Conservation (phyloP, 2,329 filamentous ascomycete genomes). For the Fusarium nisikadoi region DNA sequence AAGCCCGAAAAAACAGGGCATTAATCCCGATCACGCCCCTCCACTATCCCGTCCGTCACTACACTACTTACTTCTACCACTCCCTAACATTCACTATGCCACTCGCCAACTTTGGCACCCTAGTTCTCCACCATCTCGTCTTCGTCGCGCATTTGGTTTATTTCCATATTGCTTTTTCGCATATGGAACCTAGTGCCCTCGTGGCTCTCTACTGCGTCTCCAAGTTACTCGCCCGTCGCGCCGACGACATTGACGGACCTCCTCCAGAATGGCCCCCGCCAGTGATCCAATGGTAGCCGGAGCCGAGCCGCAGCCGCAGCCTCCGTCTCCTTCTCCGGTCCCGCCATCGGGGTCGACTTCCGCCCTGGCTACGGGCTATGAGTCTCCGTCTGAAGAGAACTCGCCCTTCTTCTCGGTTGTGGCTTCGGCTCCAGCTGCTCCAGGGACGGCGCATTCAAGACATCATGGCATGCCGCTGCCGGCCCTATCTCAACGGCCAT, state of each 20-base stretch:
- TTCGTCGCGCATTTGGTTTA: constrained; percentile 65
- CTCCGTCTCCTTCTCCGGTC: constrained; percentile 1
- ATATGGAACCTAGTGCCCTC: constrained; percentile 59
- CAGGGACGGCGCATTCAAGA: not conserved
- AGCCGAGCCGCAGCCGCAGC: constrained; percentile 21
- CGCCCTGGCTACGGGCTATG: constrained; percentile 46
- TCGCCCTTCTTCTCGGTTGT: constrained; percentile 43
- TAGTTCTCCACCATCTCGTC: constrained; percentile 62
- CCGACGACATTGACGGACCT: constrained; percentile 58
- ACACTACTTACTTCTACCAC: not conserved
- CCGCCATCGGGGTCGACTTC: not conserved
- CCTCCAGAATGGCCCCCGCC: constrained; percentile 51
- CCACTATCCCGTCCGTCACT: not conserved
- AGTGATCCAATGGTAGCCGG: constrained; percentile 45
- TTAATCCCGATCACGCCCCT: constrained; percentile 6
- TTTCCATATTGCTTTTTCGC: constrained; percentile 61
- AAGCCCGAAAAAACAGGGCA: constrained; percentile 10
- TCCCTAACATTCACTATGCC: constrained; percentile 53
- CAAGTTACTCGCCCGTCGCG: constrained; percentile 59
- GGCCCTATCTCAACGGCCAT: constrained; percentile 28
- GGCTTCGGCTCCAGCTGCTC: constrained; percentile 13
- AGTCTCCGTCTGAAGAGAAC: constrained; percentile 52
- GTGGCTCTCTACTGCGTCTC: constrained; percentile 60
- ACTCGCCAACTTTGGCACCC: constrained; percentile 62
- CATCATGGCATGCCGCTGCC: constrained; percentile 19